Percentiles rank a stretch among this genome's conserved stretches.
Evolutionary conservation across 768 basidiomycete genomes (phyloP).

Genomic region (Mycena kentingensis): DNA sequence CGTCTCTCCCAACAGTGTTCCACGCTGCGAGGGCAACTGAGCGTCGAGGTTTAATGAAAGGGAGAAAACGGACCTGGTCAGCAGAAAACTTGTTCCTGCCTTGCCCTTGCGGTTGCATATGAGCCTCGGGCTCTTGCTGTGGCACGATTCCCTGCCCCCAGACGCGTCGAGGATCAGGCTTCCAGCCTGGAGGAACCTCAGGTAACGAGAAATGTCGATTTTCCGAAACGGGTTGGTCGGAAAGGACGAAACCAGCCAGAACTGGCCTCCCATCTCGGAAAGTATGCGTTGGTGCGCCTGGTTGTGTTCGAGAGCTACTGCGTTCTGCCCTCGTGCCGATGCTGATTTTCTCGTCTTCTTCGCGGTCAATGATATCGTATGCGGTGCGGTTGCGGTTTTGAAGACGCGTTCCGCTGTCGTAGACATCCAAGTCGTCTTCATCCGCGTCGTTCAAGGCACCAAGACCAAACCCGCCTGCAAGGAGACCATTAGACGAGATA

Average conservation of each 20-base stretch:
- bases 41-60: background rate
- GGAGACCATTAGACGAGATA: no score
- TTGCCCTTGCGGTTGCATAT: conserved; percentile 47
- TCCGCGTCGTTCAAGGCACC: conserved; percentile 93
- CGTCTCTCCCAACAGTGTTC: conserved; percentile 79
- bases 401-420: conserved; percentile 48
- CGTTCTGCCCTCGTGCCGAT: conserved; percentile 36
- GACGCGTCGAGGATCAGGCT: conserved; percentile 76
- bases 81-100: conserved; percentile 57
- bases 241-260: conserved; percentile 73
- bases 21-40: conserved; percentile 56
- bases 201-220: conserved; percentile 81
- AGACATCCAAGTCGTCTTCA: conserved; percentile 87
- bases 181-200: conserved; percentile 82
- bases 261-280: conserved; percentile 80
- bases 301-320: conserved; percentile 26
- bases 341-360: conserved; percentile 59
- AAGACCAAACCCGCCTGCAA: conserved; percentile 82
- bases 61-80: conserved; percentile 58
- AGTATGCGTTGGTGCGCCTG: conserved; percentile 33
- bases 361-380: conserved; percentile 64
- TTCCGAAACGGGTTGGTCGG: conserved; percentile 65
- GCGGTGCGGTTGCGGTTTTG: conserved; percentile 53
- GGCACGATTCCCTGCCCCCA: conserved; percentile 64
- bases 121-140: conserved; percentile 23